Base-by-base conservation (phyloP, 2,329 filamentous ascomycete species). In the Zymoseptoria ardabiliae region DNA sequence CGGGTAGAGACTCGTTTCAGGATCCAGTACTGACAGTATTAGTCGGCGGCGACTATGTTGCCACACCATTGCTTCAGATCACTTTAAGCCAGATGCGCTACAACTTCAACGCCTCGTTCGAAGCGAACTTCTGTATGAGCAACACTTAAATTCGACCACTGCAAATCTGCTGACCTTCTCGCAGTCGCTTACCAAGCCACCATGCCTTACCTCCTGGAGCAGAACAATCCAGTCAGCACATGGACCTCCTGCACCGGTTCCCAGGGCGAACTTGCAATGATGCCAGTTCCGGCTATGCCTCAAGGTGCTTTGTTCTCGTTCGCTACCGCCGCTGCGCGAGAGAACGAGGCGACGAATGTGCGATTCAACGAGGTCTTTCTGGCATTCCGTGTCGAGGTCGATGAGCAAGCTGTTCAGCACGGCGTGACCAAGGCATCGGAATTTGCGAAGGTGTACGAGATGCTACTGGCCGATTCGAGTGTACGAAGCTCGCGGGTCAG, bases 291-390 rank as follows among this genome's bases (percentile, higher is more conserved):
- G 2, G 69, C 69, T 35, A 68, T 75, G 50, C 65, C 57, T 1
- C 75, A 77, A 56, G 74, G 74, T 17, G 68, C 74, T 0, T 61
- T 77, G 10, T 76, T 70, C 65, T 69, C 71, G 28, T 67, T 77
- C 61, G 63, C 66, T 1, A 68, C 60, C 9, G 70, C 67, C 10
- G 74, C 72, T 3, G 62, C 63, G 17, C 69, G 65, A 8, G 72
- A 73, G 17, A 69, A 68, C 30, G 56, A 55, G 11, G 54, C 66
- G 0, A 72, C 72, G 2, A 75, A 72, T 56, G 66, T 77, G 8
- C 73, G 74, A 19, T 74, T 76, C 65, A 74, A 75, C 54, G 75
- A 77, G 58, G 65, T 75, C 13, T 76, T 73, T 56, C 69, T 76
- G 1, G 63, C 35, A 17, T 57, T 49, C 30, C 56, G 58, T n/a